Conservation (phyloP, 2,329 filamentous ascomycete species). For the Parafenestella ontariensis region DNA sequence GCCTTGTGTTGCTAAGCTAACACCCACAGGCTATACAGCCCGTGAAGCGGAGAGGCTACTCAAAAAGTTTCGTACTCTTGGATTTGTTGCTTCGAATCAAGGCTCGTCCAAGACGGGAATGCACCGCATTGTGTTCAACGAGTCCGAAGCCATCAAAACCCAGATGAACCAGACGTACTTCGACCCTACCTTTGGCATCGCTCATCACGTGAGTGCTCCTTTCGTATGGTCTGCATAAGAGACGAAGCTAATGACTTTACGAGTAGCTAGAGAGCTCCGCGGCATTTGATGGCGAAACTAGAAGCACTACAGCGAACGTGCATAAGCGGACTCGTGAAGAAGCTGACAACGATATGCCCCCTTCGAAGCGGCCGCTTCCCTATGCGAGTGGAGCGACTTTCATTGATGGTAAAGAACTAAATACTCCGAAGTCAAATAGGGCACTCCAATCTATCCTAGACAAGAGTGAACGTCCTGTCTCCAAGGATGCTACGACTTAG, state of each 20-base stretch:
- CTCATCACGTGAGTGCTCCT: neutral
- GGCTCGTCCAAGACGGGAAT: neutral
- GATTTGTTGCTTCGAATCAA: neutral
- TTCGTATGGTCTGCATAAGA: neutral
- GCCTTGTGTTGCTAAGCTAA: neutral
- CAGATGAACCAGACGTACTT: neutral
- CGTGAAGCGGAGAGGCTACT: conserved; percentile 1
- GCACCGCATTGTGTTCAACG: neutral
- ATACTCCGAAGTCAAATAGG: neutral
- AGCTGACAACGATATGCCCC: neutral
- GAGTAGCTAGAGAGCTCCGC: neutral
- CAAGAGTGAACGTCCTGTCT: neutral
- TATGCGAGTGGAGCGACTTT: neutral
- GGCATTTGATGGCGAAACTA: neutral
- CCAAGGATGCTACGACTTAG: neutral
- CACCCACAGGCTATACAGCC: neutral
- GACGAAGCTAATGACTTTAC: neutral
- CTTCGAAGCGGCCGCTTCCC: neutral
- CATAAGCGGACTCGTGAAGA: neutral
- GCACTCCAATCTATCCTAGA: neutral
- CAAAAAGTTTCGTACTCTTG: neutral
- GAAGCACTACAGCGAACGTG: no score
- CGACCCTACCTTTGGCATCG: conserved; percentile 2
- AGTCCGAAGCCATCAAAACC: neutral
- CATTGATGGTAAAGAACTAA: neutral